A percentile compares a stretch with the other conserved stretches of the same genome.
Evolutionary conservation across 495 filamentous ascomycete genomes (phyloP).

Genomic region (Tuber indicum): DNA sequence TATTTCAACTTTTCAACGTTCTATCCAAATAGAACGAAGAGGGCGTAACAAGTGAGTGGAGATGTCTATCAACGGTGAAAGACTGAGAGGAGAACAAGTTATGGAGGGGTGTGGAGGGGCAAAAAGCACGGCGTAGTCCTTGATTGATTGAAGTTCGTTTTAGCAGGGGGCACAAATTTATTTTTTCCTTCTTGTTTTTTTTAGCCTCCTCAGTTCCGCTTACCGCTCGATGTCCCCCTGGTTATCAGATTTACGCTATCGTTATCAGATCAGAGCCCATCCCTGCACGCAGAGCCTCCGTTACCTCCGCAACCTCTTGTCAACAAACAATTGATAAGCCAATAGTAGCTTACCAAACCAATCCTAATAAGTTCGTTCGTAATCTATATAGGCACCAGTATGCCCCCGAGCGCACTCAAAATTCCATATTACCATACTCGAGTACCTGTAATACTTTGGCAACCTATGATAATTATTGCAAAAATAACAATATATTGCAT

Average conservation of each 20-base stretch:
- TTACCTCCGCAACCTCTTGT: neutral
- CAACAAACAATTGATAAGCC: neutral
- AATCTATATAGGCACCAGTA: neutral
- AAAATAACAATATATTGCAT: neutral
- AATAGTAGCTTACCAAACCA: neutral
- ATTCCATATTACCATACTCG: neutral
- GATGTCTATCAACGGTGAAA: neutral
- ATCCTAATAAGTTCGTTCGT: neutral
- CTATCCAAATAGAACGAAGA: neutral
- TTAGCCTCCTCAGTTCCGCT: neutral
- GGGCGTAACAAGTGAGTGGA: conserved; percentile 3
- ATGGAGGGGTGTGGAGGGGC: conserved; percentile 3
- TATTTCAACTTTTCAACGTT: neutral
- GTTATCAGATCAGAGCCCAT: neutral
- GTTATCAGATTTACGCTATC: neutral
- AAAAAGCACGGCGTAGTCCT: neutral
- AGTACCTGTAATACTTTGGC: neutral
- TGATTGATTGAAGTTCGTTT: neutral
- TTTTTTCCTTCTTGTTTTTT: neutral
- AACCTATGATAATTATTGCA: neutral
- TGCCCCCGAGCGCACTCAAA: neutral
- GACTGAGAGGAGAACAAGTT: neutral
- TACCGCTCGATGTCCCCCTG: neutral
- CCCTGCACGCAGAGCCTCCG: neutral
- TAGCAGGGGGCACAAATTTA: neutral